These are phyloP conservation scores for Theobroma cacao DNA, from an alignment of 345 rosid species.

Conservation along the genomic window DNA sequence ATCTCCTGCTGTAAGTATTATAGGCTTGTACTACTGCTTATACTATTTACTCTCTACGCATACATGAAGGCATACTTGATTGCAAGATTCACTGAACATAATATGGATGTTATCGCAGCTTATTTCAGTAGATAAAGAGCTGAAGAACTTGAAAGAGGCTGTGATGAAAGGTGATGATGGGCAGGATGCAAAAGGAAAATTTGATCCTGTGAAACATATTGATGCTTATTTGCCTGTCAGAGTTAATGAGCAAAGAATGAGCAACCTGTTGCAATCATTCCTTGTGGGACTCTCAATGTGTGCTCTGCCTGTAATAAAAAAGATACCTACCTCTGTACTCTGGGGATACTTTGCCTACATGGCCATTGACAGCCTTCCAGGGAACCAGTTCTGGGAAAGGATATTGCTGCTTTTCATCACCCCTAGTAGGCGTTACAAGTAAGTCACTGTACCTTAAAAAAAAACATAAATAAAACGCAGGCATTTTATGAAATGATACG, in stretches of 20 bases:
- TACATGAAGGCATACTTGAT: neutral
- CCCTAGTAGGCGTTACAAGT: conserved; percentile 70
- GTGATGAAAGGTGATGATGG: conserved; percentile 60
- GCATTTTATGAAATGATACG: neutral
- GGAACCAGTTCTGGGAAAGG: conserved; percentile 90
- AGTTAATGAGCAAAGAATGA: conserved; percentile 80
- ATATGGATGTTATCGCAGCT: conserved; percentile 33
- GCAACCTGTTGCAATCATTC: conserved; percentile 72
- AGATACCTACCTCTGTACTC: conserved; percentile 73
- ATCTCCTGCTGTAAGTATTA: conserved; percentile 42
- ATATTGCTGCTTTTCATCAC: conserved; percentile 67
- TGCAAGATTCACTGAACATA: conserved; percentile 17
- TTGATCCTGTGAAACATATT: conserved; percentile 68
- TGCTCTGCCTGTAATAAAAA: conserved; percentile 57
- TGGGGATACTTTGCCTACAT: conserved; percentile 94
- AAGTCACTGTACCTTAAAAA: conserved; percentile 19
- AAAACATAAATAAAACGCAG: neutral
- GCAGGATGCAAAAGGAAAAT: conserved; percentile 38
- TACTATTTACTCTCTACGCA: neutral
- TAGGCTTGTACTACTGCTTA: neutral
- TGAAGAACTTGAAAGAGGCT: conserved; percentile 66
- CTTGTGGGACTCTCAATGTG: conserved; percentile 58
- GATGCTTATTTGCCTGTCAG: conserved; percentile 73
- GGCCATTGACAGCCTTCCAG: conserved; percentile 91
- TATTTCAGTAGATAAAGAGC: conserved; percentile 51